These are phyloP conservation scores for Fusarium pseudonygamai DNA, from an alignment of 2,329 filamentous ascomycete genomes.

Conservation along the genomic window DNA sequence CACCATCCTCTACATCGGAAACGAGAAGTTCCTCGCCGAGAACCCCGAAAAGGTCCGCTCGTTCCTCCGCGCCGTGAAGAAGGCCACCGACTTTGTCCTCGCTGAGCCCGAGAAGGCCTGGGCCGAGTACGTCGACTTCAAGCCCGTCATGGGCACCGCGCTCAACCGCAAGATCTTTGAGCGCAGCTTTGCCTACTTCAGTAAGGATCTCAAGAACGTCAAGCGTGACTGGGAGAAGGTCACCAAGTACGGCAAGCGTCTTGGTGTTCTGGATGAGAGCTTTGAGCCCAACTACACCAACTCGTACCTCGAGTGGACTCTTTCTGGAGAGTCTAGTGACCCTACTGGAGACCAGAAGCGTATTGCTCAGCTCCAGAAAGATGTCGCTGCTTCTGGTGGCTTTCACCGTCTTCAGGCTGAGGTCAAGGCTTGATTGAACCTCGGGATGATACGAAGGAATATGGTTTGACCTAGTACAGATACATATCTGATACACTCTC, in stretches of 20 bases:
- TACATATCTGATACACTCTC: conserved; percentile 16
- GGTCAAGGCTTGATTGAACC: conserved; percentile 22
- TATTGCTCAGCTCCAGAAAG: conserved; percentile 75
- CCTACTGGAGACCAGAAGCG: conserved; percentile 78
- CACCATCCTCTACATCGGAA: conserved; percentile 82
- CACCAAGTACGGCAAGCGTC: conserved; percentile 77
- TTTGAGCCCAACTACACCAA: conserved; percentile 83
- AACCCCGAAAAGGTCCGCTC: conserved; percentile 72
- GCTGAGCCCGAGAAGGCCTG: conserved; percentile 70
- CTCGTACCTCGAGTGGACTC: conserved; percentile 71
- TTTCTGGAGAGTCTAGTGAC: conserved; percentile 72
- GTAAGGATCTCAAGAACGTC: conserved; percentile 78
- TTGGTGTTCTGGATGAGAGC: conserved; percentile 69
- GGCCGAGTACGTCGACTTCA: conserved; percentile 75
- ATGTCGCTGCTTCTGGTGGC: conserved; percentile 71
- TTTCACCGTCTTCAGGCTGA: conserved; percentile 61
- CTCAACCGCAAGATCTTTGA: conserved; percentile 84
- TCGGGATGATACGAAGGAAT: background rate
- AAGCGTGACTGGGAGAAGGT: conserved; percentile 80
- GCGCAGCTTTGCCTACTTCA: conserved; percentile 81
- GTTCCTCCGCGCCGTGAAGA: conserved; percentile 79
- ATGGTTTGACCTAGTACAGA: conserved; percentile 11
- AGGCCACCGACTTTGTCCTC: conserved; percentile 77
- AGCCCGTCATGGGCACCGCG: conserved; percentile 72
- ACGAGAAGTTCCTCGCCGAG: conserved; percentile 73